Percentiles rank a stretch among this genome's conserved stretches.
Conservation (phyloP, 192 early-diverging fungal species). For the Rhizoclosmatium globosum region DNA sequence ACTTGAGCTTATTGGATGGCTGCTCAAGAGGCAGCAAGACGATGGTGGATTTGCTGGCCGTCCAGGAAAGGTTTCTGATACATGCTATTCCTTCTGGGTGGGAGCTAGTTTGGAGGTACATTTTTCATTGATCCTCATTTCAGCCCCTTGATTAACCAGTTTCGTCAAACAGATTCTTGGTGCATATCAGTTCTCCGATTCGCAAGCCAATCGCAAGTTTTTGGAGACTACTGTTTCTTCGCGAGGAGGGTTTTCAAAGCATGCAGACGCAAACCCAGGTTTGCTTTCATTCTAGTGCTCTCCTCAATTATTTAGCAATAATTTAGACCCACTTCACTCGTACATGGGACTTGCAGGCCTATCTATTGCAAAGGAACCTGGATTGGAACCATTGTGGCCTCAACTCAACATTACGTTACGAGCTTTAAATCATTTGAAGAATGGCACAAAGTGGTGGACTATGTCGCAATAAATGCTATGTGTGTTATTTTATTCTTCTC, state of each 20-base stretch:
- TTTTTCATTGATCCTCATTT: not conserved
- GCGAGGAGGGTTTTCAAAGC: constrained; percentile 75
- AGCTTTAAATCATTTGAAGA: constrained; percentile 22
- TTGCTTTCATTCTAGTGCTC: not conserved
- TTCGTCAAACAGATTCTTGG: constrained; percentile 60
- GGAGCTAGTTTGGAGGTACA: constrained; percentile 78
- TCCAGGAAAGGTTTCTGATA: constrained; percentile 85
- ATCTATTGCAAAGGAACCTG: constrained; percentile 35
- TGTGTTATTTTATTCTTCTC: no score
- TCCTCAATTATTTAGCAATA: not conserved
- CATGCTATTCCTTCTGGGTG: constrained; percentile 99
- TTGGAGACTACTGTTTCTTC: constrained; percentile 65
- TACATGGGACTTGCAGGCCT: constrained; percentile 84
- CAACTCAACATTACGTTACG: constrained; percentile 63
- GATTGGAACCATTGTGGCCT: constrained; percentile 56
- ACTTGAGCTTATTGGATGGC: constrained; percentile 74
- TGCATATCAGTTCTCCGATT: constrained; percentile 66
- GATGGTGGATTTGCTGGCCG: constrained; percentile 90
- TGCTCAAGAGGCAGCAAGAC: constrained; percentile 72
- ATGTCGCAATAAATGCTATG: not conserved
- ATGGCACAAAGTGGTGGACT: constrained; percentile 30
- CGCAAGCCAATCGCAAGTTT: constrained; percentile 61
- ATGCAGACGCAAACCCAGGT: constrained; percentile 63
- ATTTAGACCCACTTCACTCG: constrained; percentile 79
- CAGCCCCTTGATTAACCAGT: not conserved